Conservation (phyloP, 345 rosid species). For the Gossypium ekmanianum region DNA sequence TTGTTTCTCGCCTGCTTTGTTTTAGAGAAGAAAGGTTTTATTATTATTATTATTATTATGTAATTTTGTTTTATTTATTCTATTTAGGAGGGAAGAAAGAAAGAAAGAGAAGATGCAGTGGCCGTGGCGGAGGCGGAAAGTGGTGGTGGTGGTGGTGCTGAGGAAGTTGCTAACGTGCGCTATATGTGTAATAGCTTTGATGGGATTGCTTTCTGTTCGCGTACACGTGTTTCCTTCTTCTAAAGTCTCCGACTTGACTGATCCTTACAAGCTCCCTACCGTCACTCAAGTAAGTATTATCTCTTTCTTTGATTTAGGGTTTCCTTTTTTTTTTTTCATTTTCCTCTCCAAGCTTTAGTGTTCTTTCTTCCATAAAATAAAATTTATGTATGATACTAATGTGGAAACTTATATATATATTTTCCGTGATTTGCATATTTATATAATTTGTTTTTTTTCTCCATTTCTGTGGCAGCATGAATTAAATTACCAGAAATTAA, state of each 20-base stretch:
- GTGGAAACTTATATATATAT: not conserved
- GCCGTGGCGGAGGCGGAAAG: conserved; percentile 50
- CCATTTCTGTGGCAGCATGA: conserved; percentile 33
- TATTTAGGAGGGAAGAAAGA: not conserved
- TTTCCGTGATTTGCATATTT: not conserved
- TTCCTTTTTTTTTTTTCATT: not conserved
- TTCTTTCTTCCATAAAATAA: not conserved
- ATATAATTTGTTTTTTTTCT: not conserved
- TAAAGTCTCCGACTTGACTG: conserved; percentile 38
- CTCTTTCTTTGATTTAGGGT: not conserved
- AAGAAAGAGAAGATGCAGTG: conserved; percentile 16
- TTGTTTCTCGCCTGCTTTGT: conserved; percentile 2
- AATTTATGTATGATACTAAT: not conserved
- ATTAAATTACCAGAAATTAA: conserved; percentile 31
- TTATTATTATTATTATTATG: no score
- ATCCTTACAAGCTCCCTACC: conserved; percentile 41
- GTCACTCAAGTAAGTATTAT: conserved; percentile 32
- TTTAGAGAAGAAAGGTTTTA: not conserved
- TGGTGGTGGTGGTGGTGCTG: conserved; percentile 40
- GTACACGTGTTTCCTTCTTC: conserved; percentile 51
- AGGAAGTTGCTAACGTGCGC: conserved; percentile 58
- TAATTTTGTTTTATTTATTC: not conserved
- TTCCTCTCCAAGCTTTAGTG: not conserved
- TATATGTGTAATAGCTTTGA: conserved; percentile 46
- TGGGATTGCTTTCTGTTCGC: conserved; percentile 33